These are phyloP conservation scores for Penicillium rolfsii DNA, from an alignment of 2,329 filamentous ascomycete species.

Conservation along the genomic window DNA sequence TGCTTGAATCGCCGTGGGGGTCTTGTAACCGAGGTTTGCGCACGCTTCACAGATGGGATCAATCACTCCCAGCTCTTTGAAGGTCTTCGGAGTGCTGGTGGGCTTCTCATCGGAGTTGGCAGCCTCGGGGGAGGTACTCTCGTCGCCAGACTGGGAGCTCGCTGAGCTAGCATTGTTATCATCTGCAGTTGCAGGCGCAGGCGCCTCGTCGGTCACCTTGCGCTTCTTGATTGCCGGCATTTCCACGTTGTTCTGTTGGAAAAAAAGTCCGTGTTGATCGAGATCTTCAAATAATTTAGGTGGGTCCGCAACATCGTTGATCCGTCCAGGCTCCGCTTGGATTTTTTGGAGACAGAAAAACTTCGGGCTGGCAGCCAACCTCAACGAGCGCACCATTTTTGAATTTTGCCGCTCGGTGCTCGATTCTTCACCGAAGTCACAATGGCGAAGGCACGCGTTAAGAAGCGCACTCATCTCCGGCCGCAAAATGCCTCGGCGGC, in stretches of 20 bases:
- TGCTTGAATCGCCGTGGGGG: constrained; percentile 85
- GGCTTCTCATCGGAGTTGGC: constrained; percentile 10
- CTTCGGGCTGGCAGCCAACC: constrained; percentile 21
- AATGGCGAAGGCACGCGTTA: constrained; percentile 81
- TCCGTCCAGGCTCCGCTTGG: constrained; percentile 40
- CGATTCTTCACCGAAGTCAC: constrained; percentile 11
- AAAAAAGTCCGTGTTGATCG: neutral
- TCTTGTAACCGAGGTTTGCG: constrained; percentile 76
- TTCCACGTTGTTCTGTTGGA: constrained; percentile 16
- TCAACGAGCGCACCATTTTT: constrained; percentile 14
- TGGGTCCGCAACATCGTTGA: constrained; percentile 43
- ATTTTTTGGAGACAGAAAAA: constrained; percentile 42
- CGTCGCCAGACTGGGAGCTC: constrained; percentile 14
- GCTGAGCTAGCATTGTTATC: constrained; percentile 30
- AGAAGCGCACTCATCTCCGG: constrained; percentile 84
- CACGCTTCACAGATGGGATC: constrained; percentile 90
- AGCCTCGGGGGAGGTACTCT: constrained; percentile 15
- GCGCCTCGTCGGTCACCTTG: constrained; percentile 39
- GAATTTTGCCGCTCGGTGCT: constrained; percentile 1
- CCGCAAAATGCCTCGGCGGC: constrained; percentile 59
- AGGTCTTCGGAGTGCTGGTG: constrained; percentile 45
- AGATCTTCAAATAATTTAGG: constrained; percentile 36
- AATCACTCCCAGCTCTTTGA: constrained; percentile 70
- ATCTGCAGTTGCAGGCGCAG: constrained; percentile 19
- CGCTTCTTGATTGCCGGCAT: constrained; percentile 49